A percentile compares a stretch with the other conserved stretches of the same genome.
phyloP scores from a whole-genome alignment of 176 grass and related monocot genomes.

The Eragrostis curvula region DNA sequence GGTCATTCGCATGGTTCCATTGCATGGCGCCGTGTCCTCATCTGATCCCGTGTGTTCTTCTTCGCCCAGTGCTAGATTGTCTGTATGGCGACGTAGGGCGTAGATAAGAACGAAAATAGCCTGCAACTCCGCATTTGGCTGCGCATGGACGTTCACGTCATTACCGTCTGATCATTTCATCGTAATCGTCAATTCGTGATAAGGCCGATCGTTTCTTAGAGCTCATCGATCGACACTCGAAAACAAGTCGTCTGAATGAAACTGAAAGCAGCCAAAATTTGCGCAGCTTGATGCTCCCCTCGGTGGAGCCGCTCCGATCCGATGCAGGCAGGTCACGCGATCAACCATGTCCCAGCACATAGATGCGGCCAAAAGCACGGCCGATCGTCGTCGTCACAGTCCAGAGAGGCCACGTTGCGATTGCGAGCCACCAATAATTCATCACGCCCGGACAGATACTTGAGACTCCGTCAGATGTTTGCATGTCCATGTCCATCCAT shows the following conservation, averaged over 20 bases:
- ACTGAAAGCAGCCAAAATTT: not conserved
- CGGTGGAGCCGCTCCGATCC: not conserved
- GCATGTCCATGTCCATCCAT: not conserved
- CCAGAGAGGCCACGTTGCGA: conserved; percentile 31
- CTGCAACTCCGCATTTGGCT: not conserved
- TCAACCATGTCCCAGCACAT: not conserved
- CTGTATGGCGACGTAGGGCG: not conserved
- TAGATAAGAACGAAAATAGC: not conserved
- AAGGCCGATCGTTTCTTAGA: not conserved
- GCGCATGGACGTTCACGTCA: conserved; percentile 4
- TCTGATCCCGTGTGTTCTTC: too few species aligned
- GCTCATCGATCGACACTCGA: not conserved
- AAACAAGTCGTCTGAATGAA: too few species aligned
- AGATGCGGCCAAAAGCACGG: not conserved
- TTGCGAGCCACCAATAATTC: conserved; percentile 2
- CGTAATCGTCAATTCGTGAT: not conserved
- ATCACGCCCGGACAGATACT: not conserved
- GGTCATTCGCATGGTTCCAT: not conserved
- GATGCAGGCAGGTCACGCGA: not conserved
- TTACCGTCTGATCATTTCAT: not conserved
- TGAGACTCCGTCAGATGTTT: not conserved
- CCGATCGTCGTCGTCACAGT: not conserved
- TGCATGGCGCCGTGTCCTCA: too few species aligned
- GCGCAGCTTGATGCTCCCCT: not conserved
- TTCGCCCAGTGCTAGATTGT: not conserved